A percentile compares a stretch with the other conserved stretches of the same genome.
These are phyloP conservation scores for Paracorniculantispora psalliotae DNA, from an alignment of 2,329 filamentous ascomycete genomes.

Conservation along the genomic window DNA sequence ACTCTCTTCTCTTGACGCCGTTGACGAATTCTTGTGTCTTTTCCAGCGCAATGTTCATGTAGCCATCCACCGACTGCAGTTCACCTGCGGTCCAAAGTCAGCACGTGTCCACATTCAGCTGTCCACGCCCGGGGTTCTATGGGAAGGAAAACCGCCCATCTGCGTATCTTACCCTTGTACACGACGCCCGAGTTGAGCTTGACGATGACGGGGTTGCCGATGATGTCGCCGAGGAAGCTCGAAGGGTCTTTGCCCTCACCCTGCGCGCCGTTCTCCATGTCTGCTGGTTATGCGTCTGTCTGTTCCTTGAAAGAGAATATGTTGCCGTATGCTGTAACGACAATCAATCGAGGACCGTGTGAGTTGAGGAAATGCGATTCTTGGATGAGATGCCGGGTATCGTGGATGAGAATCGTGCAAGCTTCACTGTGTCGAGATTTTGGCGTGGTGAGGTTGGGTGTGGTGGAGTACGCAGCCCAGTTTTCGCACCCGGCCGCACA, in stretches of 20 bases:
- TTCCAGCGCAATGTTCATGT: conserved; percentile 99
- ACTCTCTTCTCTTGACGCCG: conserved; percentile 73
- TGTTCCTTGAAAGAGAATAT: background rate
- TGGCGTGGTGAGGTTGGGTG: background rate
- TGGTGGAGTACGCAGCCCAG: background rate
- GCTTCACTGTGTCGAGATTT: background rate
- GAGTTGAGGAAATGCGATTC: background rate
- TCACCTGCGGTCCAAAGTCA: conserved; percentile 60
- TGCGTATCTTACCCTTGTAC: conserved; percentile 81
- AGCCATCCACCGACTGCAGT: conserved; percentile 93
- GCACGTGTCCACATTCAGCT: background rate
- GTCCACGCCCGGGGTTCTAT: background rate
- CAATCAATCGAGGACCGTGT: too few species aligned
- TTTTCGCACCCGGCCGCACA: background rate
- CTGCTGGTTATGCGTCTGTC: too few species aligned
- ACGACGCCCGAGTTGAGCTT: conserved; percentile 98
- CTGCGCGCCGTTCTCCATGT: conserved; percentile 73
- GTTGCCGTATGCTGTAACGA: background rate
- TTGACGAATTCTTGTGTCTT: conserved; percentile 91
- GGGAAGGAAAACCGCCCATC: background rate
- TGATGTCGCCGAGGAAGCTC: conserved; percentile 88
- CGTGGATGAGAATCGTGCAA: background rate
- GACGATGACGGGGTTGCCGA: conserved; percentile 88
- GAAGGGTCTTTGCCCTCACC: conserved; percentile 86
- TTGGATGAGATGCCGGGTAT: background rate